Percentiles rank a stretch among this genome's conserved stretches.
phyloP scores from a whole-genome alignment of 768 basidiomycete species.

The Suillus brevipes region DNA sequence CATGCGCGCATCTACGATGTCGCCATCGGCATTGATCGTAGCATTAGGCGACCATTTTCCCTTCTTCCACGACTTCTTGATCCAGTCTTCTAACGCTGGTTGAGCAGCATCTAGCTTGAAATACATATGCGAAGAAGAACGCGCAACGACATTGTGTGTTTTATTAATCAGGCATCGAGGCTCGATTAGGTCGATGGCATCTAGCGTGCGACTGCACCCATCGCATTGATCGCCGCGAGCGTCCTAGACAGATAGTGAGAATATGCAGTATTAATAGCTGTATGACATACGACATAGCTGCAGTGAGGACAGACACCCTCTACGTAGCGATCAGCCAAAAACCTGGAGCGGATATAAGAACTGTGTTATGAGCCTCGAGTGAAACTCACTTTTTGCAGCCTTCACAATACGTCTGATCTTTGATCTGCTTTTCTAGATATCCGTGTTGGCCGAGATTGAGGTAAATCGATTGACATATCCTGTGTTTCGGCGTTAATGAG shows the following conservation, averaged over 20 bases:
- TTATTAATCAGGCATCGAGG: constrained; percentile 92
- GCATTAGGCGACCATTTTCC: constrained; percentile 95
- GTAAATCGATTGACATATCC: constrained; percentile 91
- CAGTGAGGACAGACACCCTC: constrained; percentile 98
- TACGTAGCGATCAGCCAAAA: constrained; percentile 95
- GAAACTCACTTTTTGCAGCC: constrained; percentile 73
- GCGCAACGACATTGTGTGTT: constrained; percentile 72
- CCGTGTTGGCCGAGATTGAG: constrained; percentile 76
- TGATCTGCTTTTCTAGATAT: constrained; percentile 77
- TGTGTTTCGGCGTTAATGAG: constrained; percentile 28
- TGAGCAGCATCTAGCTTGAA: constrained; percentile 84
- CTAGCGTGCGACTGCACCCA: constrained; percentile 85
- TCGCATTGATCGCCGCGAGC: constrained; percentile 99
- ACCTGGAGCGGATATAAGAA: constrained; percentile 45
- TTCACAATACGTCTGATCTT: constrained; percentile 94
- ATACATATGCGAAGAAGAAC: constrained; percentile 89
- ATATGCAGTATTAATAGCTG: background rate
- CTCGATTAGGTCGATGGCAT: constrained; percentile 89
- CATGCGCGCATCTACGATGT: constrained; percentile 86
- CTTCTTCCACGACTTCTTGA: constrained; percentile 70
- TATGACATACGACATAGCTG: constrained; percentile 63
- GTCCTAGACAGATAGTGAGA: constrained; percentile 50
- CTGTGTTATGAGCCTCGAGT: background rate
- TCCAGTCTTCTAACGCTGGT: constrained; percentile 82
- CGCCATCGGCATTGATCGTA: constrained; percentile 85